Percentiles rank a stretch among this genome's conserved stretches.
Evolutionary conservation across 768 basidiomycete genomes (phyloP).

Genomic region (Tricholoma sp.): DNA sequence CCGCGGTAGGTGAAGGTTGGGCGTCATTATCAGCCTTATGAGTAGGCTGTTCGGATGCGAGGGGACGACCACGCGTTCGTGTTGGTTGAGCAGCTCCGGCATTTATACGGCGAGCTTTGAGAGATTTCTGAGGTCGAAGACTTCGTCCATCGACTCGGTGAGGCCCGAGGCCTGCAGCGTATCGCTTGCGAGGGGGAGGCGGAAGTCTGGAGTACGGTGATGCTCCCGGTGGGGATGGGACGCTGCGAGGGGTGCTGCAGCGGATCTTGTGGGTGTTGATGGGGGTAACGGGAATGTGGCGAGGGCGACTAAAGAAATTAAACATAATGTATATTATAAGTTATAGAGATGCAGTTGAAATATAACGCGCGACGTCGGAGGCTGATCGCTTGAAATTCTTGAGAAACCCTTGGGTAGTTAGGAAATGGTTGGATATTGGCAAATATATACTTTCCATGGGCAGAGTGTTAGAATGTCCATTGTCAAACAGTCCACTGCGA

Average conservation of each 20-base stretch:
- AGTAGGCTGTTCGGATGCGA: background rate
- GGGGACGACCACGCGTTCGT: background rate
- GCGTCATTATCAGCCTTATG: background rate
- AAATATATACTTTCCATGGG: background rate
- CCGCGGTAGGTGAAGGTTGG: background rate
- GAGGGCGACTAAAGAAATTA: background rate
- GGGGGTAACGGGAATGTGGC: background rate
- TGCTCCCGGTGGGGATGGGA: background rate
- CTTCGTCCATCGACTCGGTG: background rate
- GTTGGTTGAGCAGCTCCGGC: background rate
- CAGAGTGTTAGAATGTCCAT: background rate
- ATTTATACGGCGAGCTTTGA: background rate
- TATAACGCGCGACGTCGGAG: background rate
- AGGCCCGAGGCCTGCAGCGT: background rate
- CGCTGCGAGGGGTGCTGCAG: background rate
- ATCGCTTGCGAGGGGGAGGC: background rate
- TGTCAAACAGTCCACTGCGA: background rate
- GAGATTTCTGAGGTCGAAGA: background rate
- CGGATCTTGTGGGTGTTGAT: background rate
- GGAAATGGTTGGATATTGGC: background rate
- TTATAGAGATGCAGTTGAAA: background rate
- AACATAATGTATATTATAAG: background rate
- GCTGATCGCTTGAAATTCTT: background rate
- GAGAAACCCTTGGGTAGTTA: background rate
- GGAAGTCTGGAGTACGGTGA: background rate